These are phyloP conservation scores for Solanum appendiculatum DNA, from an alignment of 257 asterid genomes.

Conservation along the genomic window DNA sequence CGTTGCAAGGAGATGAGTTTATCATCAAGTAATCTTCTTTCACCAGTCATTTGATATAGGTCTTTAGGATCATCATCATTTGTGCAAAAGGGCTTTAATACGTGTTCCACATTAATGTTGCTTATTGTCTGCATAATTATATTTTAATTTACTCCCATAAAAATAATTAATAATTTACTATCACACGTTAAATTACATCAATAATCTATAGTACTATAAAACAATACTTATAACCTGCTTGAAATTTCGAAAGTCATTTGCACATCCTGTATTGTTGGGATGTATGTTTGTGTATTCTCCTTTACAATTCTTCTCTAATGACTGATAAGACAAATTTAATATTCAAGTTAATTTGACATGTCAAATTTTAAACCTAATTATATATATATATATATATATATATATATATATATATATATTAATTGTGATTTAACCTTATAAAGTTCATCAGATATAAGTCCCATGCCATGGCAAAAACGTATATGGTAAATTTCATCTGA, in stretches of 20 bases:
- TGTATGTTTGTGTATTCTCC: not conserved
- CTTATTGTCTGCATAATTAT: not conserved
- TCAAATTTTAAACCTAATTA: not conserved
- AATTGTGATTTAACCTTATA: not conserved
- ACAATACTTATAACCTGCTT: not conserved
- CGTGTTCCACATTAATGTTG: not conserved
- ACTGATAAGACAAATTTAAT: not conserved
- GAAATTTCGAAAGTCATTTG: not conserved
- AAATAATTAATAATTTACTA: too few relatives aligned
- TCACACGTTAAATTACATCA: too few relatives aligned
- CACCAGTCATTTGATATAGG: not conserved
- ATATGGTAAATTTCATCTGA: not conserved
- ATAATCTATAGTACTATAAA: too few relatives aligned
- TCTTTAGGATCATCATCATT: not conserved
- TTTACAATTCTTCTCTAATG: not conserved
- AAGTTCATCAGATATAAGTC: not conserved
- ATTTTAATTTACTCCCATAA: too few relatives aligned
- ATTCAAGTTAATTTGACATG: not conserved
- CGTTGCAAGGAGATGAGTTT: too few relatives aligned
- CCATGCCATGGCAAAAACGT: not conserved
- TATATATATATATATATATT: not conserved
- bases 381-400: not conserved
- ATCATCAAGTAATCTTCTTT: not conserved
- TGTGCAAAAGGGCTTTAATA: not conserved
- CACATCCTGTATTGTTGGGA: not conserved